These are phyloP conservation scores for Nepenthes alata DNA, from an alignment of 179 eudicot genomes.

Conservation along the genomic window DNA sequence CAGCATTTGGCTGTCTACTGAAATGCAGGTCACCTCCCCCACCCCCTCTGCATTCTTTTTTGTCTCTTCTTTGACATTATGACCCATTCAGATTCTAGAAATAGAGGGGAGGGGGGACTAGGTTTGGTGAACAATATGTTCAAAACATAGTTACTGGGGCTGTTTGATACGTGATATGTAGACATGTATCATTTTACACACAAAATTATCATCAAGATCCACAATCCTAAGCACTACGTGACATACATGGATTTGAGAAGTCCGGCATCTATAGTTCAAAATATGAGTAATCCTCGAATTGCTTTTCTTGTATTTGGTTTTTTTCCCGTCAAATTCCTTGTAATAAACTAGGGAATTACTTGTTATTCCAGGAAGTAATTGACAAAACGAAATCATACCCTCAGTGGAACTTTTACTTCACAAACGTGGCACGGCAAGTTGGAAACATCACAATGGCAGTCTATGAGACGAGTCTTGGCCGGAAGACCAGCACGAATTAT, in stretches of 20 bases:
- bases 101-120: too few relatives aligned
- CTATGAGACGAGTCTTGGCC: constrained; percentile 86
- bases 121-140: too few relatives aligned
- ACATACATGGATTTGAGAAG: too few relatives aligned
- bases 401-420: constrained; percentile 71
- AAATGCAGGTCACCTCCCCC: constrained; percentile 54
- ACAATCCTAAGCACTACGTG: too few relatives aligned
- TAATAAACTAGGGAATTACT: not conserved
- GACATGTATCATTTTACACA: too few relatives aligned
- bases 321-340: not conserved
- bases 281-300: too few relatives aligned
- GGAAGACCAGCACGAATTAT: constrained; percentile 80
- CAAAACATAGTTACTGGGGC: too few relatives aligned
- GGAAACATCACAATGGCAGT: constrained; percentile 72
- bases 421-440: constrained; percentile 54
- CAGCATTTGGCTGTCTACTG: constrained; percentile 83
- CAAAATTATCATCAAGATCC: too few relatives aligned
- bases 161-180: too few relatives aligned
- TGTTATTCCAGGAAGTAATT: constrained; percentile 40
- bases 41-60: not conserved
- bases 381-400: constrained; percentile 40
- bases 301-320: not conserved
- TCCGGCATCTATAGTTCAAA: too few relatives aligned
- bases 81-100: not conserved
- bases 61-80: not conserved